These are phyloP conservation scores for Monascus ruber DNA, from an alignment of 2,329 filamentous ascomycete genomes.

Conservation along the genomic window DNA sequence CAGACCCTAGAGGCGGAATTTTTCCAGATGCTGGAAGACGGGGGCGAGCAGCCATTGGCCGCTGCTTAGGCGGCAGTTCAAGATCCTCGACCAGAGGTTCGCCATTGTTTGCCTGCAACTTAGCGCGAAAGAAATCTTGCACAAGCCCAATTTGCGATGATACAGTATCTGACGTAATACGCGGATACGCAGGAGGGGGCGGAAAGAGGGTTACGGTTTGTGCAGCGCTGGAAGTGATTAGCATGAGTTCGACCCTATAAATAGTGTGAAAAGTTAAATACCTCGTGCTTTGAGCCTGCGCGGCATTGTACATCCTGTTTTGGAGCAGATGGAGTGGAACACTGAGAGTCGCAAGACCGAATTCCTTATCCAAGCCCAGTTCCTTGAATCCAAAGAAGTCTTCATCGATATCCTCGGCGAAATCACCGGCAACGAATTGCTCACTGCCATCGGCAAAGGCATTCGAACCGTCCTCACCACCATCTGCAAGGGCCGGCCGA, in stretches of 20 bases:
- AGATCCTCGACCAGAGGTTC: constrained; percentile 85
- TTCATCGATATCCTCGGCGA: constrained; percentile 93
- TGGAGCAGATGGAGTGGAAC: constrained; percentile 92
- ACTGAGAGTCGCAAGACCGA: constrained; percentile 75
- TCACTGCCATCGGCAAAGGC: constrained; percentile 96
- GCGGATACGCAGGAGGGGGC: constrained; percentile 59
- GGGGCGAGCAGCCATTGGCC: constrained; percentile 37
- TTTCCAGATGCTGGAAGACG: constrained; percentile 37
- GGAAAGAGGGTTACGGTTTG: constrained; percentile 46
- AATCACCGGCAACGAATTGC: constrained; percentile 92
- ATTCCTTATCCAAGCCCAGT: constrained; percentile 80
- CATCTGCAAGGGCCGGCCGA: constrained; percentile 74
- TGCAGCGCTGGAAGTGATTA: constrained; percentile 13
- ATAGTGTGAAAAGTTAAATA: constrained; percentile 21
- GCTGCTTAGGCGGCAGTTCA: constrained; percentile 84
- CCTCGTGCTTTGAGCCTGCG: constrained; percentile 62
- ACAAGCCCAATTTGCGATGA: constrained; percentile 74
- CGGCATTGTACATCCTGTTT: constrained; percentile 74
- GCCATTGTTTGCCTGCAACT: constrained; percentile 72
- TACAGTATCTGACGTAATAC: constrained; percentile 69
- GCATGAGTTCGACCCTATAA: constrained; percentile 3
- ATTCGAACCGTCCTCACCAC: constrained; percentile 69
- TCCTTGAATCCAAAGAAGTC: constrained; percentile 99
- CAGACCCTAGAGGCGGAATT: constrained; percentile 25
- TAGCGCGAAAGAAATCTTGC: constrained; percentile 81